phyloP scores from a whole-genome alignment of 257 asterid species.

The Salvia rosmarinus region DNA sequence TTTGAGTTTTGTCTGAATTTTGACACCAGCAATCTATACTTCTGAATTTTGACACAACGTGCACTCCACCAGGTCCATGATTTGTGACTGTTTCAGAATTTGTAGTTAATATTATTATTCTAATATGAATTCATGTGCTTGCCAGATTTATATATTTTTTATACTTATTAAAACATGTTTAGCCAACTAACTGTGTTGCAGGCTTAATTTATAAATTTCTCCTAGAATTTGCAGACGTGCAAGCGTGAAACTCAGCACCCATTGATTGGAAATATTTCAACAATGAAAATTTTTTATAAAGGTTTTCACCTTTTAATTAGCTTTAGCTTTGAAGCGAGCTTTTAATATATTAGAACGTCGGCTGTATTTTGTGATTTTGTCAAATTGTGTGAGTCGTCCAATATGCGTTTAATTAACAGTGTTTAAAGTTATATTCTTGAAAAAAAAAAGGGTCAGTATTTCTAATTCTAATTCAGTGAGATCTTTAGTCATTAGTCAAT shows the following conservation, averaged over 20 bases:
- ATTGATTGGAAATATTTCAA: neutral
- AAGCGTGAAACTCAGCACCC: neutral
- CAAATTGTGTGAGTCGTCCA: too few species aligned
- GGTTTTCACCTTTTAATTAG: neutral
- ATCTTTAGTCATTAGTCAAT: neutral
- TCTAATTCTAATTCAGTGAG: neutral
- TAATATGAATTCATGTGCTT: neutral
- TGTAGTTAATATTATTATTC: neutral
- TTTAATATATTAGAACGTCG: neutral
- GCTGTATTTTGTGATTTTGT: too few species aligned
- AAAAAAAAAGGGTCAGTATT: too few species aligned
- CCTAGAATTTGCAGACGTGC: neutral
- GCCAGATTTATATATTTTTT: neutral
- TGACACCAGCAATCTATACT: slow-evolving; percentile 18
- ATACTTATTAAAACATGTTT: too few species aligned
- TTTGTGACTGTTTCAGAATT: neutral
- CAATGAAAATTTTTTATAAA: neutral
- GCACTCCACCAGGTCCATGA: neutral
- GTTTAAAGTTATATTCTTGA: too few species aligned
- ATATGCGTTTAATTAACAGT: too few species aligned
- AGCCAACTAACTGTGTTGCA: neutral
- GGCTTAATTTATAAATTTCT: neutral
- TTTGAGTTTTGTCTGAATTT: slow-evolving; percentile 18
- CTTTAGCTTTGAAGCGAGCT: neutral
- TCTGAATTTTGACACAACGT: neutral